These are phyloP conservation scores for Secale cereale DNA, from an alignment of 176 grass and related monocot species.

Conservation along the genomic window DNA sequence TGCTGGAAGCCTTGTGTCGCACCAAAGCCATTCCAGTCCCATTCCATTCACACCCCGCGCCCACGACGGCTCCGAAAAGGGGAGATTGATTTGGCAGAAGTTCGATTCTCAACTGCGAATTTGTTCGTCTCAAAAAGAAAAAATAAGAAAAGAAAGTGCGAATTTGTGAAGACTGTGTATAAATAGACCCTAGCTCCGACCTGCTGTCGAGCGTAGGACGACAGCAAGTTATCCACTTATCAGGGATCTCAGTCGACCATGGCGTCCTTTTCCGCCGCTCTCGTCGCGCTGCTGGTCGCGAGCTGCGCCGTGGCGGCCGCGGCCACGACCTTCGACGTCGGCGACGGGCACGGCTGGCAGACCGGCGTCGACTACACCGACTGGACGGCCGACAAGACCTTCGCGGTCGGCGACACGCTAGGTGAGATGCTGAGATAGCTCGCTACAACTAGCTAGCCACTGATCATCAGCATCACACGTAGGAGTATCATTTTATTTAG, in stretches of 20 bases:
- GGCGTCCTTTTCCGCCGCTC: slow-evolving; percentile 13
- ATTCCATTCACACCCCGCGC: slow-evolving; percentile 26
- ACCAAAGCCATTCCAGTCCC: slow-evolving; percentile 24
- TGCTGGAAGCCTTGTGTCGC: slow-evolving; percentile 21
- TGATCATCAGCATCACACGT: too few relatives aligned
- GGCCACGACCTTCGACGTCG: slow-evolving; percentile 58
- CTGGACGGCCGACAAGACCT: slow-evolving; percentile 44
- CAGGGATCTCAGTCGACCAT: not conserved
- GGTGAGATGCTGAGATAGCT: slow-evolving; percentile 26
- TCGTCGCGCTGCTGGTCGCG: slow-evolving; percentile 12
- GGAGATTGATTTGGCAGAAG: not conserved
- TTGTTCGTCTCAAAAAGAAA: too few relatives aligned
- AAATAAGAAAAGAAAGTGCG: too few relatives aligned
- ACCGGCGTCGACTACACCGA: slow-evolving; percentile 36
- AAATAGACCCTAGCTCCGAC: too few relatives aligned
- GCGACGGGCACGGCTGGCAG: slow-evolving; percentile 54
- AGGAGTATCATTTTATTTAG: too few relatives aligned
- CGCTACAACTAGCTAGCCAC: not conserved
- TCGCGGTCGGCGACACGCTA: slow-evolving; percentile 37
- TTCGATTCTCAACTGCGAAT: too few relatives aligned
- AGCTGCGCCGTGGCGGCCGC: slow-evolving; percentile 19
- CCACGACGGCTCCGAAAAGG: not conserved
- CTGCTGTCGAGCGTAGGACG: too few relatives aligned
- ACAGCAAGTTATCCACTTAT: too few relatives aligned
- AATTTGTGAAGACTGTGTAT: too few relatives aligned